phyloP scores from a whole-genome alignment of 805 yeast species.

The Ogataea zsoltii region DNA sequence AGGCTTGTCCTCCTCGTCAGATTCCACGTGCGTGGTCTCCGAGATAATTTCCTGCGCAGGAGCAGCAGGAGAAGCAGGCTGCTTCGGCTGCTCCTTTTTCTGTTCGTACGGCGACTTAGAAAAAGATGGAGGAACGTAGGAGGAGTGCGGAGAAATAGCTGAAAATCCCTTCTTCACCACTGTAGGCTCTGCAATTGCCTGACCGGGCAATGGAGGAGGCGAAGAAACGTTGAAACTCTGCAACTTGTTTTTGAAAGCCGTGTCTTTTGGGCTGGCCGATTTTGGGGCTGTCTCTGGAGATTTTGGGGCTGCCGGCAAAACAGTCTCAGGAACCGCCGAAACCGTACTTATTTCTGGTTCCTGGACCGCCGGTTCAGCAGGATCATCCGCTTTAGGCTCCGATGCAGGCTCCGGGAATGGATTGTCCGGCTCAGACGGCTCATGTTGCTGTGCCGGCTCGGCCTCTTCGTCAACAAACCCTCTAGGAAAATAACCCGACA shows the following conservation, averaged over 20 bases:
- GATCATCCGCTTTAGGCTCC: not conserved
- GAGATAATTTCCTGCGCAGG: constrained; percentile 26
- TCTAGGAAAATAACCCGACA: constrained; percentile 83
- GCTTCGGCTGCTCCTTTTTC: constrained; percentile 4
- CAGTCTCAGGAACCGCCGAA: not conserved
- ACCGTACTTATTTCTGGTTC: not conserved
- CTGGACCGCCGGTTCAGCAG: not conserved
- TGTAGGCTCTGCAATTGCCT: constrained; percentile 33
- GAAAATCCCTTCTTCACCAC: constrained; percentile 56
- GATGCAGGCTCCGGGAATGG: constrained; percentile 4
- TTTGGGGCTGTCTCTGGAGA: not conserved
- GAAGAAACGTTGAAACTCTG: constrained; percentile 50
- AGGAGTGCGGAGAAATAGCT: constrained; percentile 57
- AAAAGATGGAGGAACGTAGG: constrained; percentile 52
- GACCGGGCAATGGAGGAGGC: constrained; percentile 42
- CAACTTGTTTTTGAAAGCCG: constrained; percentile 45
- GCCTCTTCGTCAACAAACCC: constrained; percentile 61
- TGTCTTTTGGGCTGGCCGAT: not conserved
- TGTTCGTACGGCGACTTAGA: constrained; percentile 30
- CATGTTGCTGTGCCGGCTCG: constrained; percentile 8
- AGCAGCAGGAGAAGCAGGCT: constrained; percentile 15
- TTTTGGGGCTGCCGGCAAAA: not conserved
- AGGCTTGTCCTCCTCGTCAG: constrained; percentile 60
- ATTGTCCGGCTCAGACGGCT: constrained; percentile 3
- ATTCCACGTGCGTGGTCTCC: constrained; percentile 28